phyloP scores from a whole-genome alignment of 2,329 filamentous ascomycete species.

The Colletotrichum sp. region DNA sequence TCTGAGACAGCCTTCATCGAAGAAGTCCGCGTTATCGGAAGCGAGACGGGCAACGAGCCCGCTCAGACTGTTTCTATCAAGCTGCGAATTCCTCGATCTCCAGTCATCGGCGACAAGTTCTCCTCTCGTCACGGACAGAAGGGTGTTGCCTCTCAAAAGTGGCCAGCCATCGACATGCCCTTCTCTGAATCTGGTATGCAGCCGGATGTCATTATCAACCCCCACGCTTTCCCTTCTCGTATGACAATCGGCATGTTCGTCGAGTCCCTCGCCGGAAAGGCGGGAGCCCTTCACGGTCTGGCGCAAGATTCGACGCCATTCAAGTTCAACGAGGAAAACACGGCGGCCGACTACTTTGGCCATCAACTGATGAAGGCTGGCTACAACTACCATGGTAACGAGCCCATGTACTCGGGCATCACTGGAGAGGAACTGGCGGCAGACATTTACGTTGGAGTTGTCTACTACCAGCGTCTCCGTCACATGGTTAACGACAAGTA shows the following conservation, averaged over 20 bases:
- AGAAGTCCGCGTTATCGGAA: slow-evolving; percentile 88
- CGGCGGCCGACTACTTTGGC: slow-evolving; percentile 92
- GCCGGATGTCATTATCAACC: slow-evolving; percentile 98
- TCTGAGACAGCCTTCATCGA: slow-evolving; percentile 87
- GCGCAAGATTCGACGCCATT: slow-evolving; percentile 96
- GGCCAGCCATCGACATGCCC: slow-evolving; percentile 92
- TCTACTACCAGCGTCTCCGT: slow-evolving; percentile 96
- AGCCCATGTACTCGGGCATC: slow-evolving; percentile 98
- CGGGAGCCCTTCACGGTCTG: slow-evolving; percentile 92
- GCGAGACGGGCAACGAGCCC: slow-evolving; percentile 81
- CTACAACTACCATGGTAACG: slow-evolving; percentile 98
- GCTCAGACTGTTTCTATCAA: slow-evolving; percentile 91
- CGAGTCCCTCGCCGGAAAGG: slow-evolving; percentile 94
- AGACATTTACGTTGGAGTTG: slow-evolving; percentile 95
- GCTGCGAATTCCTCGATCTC: slow-evolving; percentile 86
- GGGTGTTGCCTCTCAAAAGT: slow-evolving; percentile 95
- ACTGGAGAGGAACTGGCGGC: slow-evolving; percentile 92
- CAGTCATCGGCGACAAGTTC: slow-evolving; percentile 98
- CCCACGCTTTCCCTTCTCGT: slow-evolving; percentile 97
- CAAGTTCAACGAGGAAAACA: slow-evolving; percentile 90
- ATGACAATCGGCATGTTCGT: slow-evolving; percentile 99
- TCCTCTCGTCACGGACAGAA: slow-evolving; percentile 98
- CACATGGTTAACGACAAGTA: slow-evolving; percentile 99
- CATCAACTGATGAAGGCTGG: slow-evolving; percentile 94
- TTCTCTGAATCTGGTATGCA: slow-evolving; percentile 97